Base-by-base conservation (phyloP, 768 basidiomycete genomes). In the Suillus placidus region DNA sequence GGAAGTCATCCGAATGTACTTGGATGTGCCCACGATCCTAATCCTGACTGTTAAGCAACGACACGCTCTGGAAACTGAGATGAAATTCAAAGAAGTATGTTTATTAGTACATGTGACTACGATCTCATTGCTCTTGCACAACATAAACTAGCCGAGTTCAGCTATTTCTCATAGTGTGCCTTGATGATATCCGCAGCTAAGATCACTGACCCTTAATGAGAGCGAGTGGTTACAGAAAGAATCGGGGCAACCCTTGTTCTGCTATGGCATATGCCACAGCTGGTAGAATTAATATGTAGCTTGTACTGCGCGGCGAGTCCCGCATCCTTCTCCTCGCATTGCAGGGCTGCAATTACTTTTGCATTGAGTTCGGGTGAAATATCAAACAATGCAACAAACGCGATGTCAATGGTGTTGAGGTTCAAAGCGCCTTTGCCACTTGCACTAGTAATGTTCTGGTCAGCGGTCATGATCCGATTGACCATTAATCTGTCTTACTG, bases 251-350 rank as follows among this genome's bases (percentile, higher is more conserved):
- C 1, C 26, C 26, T 26, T 26, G 26, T 26, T 26, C 26, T 26
- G 26, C 26, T 26, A 26, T 1, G 26, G 26, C 26, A 26, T 26
- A 26, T 26, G 26, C 26, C 1, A 26, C 26, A 26, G 26, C 26
- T 26, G 26, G 26, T 1, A 26, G 2, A 2, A 26, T 26, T 1
- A 26, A 26, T 26, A 12, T 45, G 43, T 45, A 45, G 10, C 12
- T 49, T 49, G 47, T 49, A 49, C 47, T 49, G 47, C 47, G 47
- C 47, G 10, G 47, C 47, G 47, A 49, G 47, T 49, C 47, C 47
- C 2, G 47, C 47, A 4, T 49, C 47, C 23, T 49, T 49, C n/a
- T 47, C 45, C 9, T 49, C 47, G 2, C n/a, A 13, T 23, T 49
- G 47, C 23, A 49, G 5, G 47, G 47, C 4, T 23, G 47, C 47